phyloP scores from a whole-genome alignment of 345 rosid genomes.

The Populus deltoides region DNA sequence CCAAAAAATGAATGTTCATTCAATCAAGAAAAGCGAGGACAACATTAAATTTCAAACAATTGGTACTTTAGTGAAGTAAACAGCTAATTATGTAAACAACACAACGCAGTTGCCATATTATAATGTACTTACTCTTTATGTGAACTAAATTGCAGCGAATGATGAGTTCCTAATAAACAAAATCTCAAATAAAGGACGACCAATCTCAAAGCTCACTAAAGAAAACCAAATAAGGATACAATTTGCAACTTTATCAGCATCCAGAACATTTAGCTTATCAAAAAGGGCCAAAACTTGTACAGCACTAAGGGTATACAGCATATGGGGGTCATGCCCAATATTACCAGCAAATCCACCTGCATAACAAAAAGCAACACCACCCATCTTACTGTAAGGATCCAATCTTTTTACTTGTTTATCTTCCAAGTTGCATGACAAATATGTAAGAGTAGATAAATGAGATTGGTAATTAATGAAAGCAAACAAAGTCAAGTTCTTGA shows the following conservation, averaged over 20 bases:
- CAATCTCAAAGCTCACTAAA: background rate
- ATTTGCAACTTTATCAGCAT: constrained; percentile 54
- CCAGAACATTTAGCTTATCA: constrained; percentile 66
- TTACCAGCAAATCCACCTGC: constrained; percentile 98
- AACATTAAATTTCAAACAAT: background rate
- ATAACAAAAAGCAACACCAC: background rate
- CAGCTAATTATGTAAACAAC: background rate
- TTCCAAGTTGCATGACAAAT: background rate
- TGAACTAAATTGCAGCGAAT: background rate
- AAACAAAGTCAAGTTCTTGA: background rate
- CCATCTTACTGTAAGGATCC: background rate
- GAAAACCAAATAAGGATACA: constrained; percentile 63
- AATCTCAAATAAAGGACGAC: background rate
- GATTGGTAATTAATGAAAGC: background rate
- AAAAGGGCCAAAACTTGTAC: constrained; percentile 78
- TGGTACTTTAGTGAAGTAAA: background rate
- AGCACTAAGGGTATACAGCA: constrained; percentile 76
- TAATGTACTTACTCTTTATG: background rate
- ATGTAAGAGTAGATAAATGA: background rate
- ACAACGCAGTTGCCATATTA: background rate
- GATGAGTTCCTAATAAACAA: background rate
- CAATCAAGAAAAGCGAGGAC: too few relatives aligned
- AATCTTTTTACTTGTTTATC: background rate
- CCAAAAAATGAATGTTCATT: background rate
- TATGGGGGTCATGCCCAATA: constrained; percentile 81